phyloP scores from a whole-genome alignment of 306 rosid species.

The barrel medic (Medicago truncatula) region MtrunA17r5.0-ANR NC_053042.1:44367001-44367500 shows the following conservation, averaged over 20 bases:
- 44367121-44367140: constrained; percentile 94
- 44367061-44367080: constrained; percentile 13
- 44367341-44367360: constrained; percentile 16
- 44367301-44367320: constrained; percentile 24
- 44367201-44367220: constrained; percentile 98
- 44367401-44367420: constrained; percentile 1
- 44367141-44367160: constrained; percentile 95
- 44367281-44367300: constrained; percentile 4
- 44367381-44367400: background rate
- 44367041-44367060: constrained; percentile 11
- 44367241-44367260: constrained; percentile 25
- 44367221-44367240: constrained; percentile 59
- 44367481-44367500: background rate
- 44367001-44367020: constrained; percentile 3
- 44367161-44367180: constrained; percentile 96
- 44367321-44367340: constrained; percentile 31
- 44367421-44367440: background rate
- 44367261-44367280: constrained; percentile 24
- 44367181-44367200: constrained; percentile 95
- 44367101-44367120: constrained; percentile 31
- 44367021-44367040: background rate
- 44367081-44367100: constrained; percentile 25
- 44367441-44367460: background rate
- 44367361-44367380: constrained; percentile 17
- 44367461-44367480: constrained; percentile 12